These are phyloP conservation scores for Phaeolepiota aurea DNA, from an alignment of 768 basidiomycete species.

Conservation along the genomic window DNA sequence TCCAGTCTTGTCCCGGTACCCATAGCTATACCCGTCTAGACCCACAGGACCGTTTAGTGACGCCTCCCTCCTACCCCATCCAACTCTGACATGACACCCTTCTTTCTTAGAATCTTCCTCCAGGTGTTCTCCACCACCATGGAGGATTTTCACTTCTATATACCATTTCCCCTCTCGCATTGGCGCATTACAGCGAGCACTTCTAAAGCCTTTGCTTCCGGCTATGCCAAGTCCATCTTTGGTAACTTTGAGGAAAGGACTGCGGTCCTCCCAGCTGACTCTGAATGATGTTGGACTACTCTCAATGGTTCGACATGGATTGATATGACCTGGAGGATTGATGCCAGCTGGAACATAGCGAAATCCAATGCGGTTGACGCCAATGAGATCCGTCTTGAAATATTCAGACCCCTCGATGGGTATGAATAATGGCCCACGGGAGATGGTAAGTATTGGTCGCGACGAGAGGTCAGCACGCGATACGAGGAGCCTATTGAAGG, in stretches of 20 bases:
- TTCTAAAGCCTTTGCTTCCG: conserved; percentile 86
- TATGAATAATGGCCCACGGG: conserved; percentile 64
- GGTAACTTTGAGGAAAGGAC: conserved; percentile 68
- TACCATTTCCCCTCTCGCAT: conserved; percentile 91
- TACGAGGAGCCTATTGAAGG: conserved; percentile 38
- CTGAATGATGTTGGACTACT: conserved; percentile 61
- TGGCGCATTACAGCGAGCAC: conserved; percentile 83
- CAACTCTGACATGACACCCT: conserved; percentile 81
- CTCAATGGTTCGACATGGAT: conserved; percentile 76
- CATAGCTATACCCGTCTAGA: conserved; percentile 90
- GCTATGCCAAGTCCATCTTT: conserved; percentile 69
- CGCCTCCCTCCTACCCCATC: conserved; percentile 89
- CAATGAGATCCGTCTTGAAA: conserved; percentile 62
- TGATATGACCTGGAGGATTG: conserved; percentile 42
- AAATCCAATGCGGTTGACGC: conserved; percentile 69
- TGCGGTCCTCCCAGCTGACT: conserved; percentile 89
- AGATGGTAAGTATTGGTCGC: conserved; percentile 63
- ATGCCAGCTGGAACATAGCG: conserved; percentile 79
- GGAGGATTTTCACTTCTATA: conserved; percentile 78
- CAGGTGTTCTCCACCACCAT: conserved; percentile 57
- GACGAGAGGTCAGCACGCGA: conserved; percentile 63
- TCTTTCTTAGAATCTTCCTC: conserved; percentile 42
- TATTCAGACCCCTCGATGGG: conserved; percentile 49
- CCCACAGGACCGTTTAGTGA: conserved; percentile 92
- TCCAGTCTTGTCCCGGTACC: conserved; percentile 83